Evolutionary conservation across 495 filamentous ascomycete genomes (phyloP), one percentile per base, ranked within the genome.

Genomic region (Clavariopsis aquatica): DNA sequence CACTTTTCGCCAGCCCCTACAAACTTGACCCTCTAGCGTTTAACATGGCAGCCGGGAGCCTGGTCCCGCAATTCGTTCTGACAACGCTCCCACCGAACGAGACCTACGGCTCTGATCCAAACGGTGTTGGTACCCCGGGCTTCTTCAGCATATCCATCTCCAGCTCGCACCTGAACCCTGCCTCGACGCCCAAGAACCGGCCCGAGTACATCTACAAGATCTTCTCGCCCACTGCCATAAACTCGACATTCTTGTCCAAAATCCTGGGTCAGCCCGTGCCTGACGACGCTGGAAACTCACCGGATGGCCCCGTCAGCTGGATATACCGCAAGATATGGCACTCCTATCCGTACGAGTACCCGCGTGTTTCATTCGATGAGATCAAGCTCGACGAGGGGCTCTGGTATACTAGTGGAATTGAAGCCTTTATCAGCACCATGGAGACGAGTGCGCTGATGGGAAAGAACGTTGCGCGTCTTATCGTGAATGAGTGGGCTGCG

Each of bases 401-500:
- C 13, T 97, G 90, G 83, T 98, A 98, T 73, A 98, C 94, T 0
- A 86, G 89, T 45, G 93, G 89, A 0, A 96, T 98, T 55, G 94
- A 98, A 77, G 88, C 86, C 67, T 97, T 98, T 70, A 96, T 98
- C 62, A 91, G 86, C 15, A 96, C 94, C 0, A 99, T 99, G 94
- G 94, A 99, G 80, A 99, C 95, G 8, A 98, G 89, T 73, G 87
- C 89, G 0, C 74, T 98, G 70, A 96, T 96, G 93, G 94, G 94
- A 0, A 93, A 85, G 82, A 98, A 98, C 77, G 89, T 98, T 38
- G 94, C 94, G 13, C 80, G 81, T 26, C 77, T 98, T 43, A 82
- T 97, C 52, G 79, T 88, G 4, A 83, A 92, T 68, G 85, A 82
- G 38, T 87, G 84, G 81, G 9, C 47, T 24, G 6, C 38, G 9